These are phyloP conservation scores for Coffea humblotiana DNA, from an alignment of 305 asterid genomes.

Conservation along the genomic window DNA sequence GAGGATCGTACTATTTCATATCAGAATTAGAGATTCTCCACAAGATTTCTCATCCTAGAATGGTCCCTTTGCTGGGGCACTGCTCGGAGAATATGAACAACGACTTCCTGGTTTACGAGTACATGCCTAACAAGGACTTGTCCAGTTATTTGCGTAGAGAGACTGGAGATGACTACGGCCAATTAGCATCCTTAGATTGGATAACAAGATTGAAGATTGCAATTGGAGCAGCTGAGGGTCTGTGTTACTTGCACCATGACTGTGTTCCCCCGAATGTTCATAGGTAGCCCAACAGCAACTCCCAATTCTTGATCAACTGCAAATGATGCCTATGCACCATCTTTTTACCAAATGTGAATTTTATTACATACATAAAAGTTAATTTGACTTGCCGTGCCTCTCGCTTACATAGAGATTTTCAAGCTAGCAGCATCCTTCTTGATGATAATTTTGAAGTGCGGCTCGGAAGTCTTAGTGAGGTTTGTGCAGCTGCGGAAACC, in stretches of 20 bases:
- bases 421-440: conserved; percentile 85
- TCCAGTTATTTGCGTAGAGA: conserved; percentile 41
- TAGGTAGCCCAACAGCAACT: conserved; percentile 36
- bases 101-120: conserved; percentile 48
- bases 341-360: too few relatives aligned
- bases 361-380: too few relatives aligned
- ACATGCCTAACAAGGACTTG: conserved; percentile 52
- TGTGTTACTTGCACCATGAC: conserved; percentile 47
- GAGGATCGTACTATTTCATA: conserved; percentile 34
- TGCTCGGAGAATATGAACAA: conserved; percentile 62
- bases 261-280: conserved; percentile 54
- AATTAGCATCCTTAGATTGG: conserved; percentile 36
- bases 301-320: background rate
- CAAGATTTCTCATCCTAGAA: conserved; percentile 62
- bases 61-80: conserved; percentile 74
- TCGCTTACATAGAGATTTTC: conserved; percentile 55
- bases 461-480: conserved; percentile 69
- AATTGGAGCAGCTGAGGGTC: conserved; percentile 48
- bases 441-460: conserved; percentile 81
- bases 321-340: too few relatives aligned
- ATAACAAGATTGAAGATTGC: conserved; percentile 51
- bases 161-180: conserved; percentile 24
- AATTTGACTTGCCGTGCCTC: too few relatives aligned
- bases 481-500: conserved; percentile 57
- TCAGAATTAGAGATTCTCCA: conserved; percentile 58